Conservation (phyloP, 2,329 filamentous ascomycete genomes). For the Stachybotrys chlorohalonatus region DNA sequence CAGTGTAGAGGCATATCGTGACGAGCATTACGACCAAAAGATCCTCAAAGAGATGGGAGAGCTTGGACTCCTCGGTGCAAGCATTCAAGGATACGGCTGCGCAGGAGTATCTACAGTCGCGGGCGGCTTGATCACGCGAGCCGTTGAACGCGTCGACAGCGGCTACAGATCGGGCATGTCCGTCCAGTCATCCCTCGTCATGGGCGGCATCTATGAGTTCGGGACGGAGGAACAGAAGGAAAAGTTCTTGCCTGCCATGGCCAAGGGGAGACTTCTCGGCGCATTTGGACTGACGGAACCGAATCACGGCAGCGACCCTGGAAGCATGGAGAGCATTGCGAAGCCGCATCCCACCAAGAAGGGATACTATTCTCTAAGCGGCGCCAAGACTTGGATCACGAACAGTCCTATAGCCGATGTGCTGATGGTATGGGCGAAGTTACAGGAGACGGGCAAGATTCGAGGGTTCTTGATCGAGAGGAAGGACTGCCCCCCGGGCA, state of each 20-base stretch:
- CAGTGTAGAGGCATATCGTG: conserved; percentile 63
- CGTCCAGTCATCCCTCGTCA: conserved; percentile 84
- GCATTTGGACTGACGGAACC: conserved; percentile 89
- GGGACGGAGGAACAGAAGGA: conserved; percentile 84
- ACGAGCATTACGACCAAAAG: conserved; percentile 77
- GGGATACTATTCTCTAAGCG: conserved; percentile 70
- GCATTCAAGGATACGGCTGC: conserved; percentile 80
- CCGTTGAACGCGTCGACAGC: conserved; percentile 84
- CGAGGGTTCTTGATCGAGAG: conserved; percentile 86
- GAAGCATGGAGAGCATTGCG: conserved; percentile 83
- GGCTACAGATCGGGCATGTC: conserved; percentile 91
- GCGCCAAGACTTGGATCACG: conserved; percentile 91
- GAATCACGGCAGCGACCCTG: conserved; percentile 86
- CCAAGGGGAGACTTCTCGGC: conserved; percentile 72
- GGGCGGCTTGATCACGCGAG: conserved; percentile 80
- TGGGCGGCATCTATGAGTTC: conserved; percentile 86
- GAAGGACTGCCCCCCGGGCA: conserved; percentile 74
- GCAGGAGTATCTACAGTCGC: conserved; percentile 82
- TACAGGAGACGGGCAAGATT: conserved; percentile 87
- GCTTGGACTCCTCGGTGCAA: conserved; percentile 78
- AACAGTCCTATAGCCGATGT: conserved; percentile 87
- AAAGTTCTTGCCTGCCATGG: conserved; percentile 69
- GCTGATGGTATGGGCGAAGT: conserved; percentile 84
- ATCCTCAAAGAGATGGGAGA: conserved; percentile 91
- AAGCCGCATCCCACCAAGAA: conserved; percentile 76